phyloP scores from a whole-genome alignment of 805 yeast genomes.

The Barnettozyma vustinii region DNA sequence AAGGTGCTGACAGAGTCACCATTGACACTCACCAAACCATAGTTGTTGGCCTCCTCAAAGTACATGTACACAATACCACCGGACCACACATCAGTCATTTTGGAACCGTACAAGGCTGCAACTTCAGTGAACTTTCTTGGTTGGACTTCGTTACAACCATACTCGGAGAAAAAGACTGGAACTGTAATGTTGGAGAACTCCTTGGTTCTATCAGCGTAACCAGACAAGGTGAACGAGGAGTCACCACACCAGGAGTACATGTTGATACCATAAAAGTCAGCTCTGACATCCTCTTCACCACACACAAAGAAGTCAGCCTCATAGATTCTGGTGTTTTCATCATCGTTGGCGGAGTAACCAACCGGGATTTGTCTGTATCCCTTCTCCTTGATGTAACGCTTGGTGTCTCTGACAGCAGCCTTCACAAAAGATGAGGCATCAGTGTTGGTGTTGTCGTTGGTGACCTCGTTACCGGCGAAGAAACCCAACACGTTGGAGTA shows the following conservation, averaged over 20 bases:
- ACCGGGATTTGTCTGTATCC: constrained; percentile 69
- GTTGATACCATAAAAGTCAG: constrained; percentile 84
- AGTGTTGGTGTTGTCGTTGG: constrained; percentile 60
- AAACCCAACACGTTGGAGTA: constrained; percentile 75
- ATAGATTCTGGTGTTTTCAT: constrained; percentile 54
- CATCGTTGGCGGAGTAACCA: constrained; percentile 82
- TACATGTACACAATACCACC: constrained; percentile 90
- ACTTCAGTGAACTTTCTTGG: constrained; percentile 77
- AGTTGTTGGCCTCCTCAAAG: constrained; percentile 68
- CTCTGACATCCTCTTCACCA: constrained; percentile 57
- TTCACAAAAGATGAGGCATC: constrained; percentile 77
- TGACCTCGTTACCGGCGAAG: constrained; percentile 84
- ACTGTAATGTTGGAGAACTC: constrained; percentile 61
- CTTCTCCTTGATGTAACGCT: constrained; percentile 54
- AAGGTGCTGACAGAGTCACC: constrained; percentile 48
- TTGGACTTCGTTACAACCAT: constrained; percentile 65
- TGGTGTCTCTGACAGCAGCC: constrained; percentile 77
- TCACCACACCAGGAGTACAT: constrained; percentile 88
- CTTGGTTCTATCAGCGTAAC: constrained; percentile 59
- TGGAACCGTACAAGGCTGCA: constrained; percentile 50
- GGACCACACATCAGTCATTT: constrained; percentile 83
- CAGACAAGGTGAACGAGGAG: constrained; percentile 53
- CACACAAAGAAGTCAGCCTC: constrained; percentile 75
- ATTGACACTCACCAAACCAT: constrained; percentile 61
- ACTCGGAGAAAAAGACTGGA: constrained; percentile 77